phyloP scores from a whole-genome alignment of 164 flowering plant genomes.

The Buxus sempervirens region DNA sequence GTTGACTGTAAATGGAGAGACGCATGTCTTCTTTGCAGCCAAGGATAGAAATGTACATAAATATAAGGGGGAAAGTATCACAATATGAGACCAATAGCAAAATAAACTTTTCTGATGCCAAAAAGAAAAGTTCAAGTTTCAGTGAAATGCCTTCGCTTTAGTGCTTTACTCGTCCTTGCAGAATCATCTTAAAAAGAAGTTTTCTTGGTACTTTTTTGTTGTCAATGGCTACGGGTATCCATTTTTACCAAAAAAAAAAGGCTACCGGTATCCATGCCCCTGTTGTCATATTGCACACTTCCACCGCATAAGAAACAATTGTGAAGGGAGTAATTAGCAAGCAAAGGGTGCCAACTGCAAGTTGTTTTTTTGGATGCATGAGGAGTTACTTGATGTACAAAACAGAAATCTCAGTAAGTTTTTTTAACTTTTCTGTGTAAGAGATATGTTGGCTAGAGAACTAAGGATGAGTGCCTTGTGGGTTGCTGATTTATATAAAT shows the following conservation, averaged over 20 bases:
- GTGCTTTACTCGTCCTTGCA: neutral
- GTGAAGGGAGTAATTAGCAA: neutral
- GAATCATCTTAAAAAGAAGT: too few species aligned
- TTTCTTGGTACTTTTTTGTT: neutral
- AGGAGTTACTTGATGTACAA: too few species aligned
- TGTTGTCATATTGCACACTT: too few species aligned
- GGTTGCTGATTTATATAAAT: too few species aligned
- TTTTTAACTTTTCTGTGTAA: too few species aligned
- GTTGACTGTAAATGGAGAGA: conserved; percentile 16
- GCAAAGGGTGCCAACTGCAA: neutral
- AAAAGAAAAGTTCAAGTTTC: neutral
- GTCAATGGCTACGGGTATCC: neutral
- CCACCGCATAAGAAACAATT: neutral
- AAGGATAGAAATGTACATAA: neutral
- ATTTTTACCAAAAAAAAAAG: too few species aligned
- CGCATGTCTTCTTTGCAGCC: conserved; percentile 25
- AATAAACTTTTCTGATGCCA: neutral
- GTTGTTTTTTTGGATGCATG: neutral
- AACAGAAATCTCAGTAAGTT: too few species aligned
- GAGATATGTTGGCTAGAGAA: too few species aligned
- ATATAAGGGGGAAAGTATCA: neutral
- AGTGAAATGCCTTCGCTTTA: neutral
- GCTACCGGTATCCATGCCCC: neutral
- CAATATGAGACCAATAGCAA: neutral
- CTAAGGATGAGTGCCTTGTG: too few species aligned